A percentile compares a stretch with the other conserved stretches of the same genome.
Conservation (phyloP, 2,329 filamentous ascomycete species). For the Fusarium sp. region DNA sequence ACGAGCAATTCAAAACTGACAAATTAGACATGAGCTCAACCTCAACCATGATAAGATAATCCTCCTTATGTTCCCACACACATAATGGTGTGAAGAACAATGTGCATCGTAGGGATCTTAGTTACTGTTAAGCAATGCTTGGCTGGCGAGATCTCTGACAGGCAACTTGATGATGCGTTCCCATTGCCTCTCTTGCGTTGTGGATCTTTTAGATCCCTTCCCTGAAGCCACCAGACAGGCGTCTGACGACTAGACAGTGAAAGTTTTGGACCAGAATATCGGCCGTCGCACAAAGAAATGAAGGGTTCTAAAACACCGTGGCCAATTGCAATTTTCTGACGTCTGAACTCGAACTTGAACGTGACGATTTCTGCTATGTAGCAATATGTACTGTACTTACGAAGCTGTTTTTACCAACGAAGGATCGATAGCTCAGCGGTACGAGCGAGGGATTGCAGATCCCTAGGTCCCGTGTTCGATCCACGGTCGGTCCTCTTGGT, state of each 20-base stretch:
- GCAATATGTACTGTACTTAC: neutral
- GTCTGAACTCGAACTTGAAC: neutral
- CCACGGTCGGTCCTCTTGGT: conserved; percentile 35
- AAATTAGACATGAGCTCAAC: no score
- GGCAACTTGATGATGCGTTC: no score
- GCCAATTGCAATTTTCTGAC: neutral
- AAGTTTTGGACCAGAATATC: neutral
- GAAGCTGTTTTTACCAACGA: neutral
- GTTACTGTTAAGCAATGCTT: no score
- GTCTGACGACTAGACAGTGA: neutral
- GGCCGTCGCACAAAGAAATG: neutral
- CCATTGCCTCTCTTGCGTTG: no score
- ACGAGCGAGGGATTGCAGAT: conserved; percentile 41
- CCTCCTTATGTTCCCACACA: no score
- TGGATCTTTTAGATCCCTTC: neutral
- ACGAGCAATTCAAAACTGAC: no score
- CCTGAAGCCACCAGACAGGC: neutral
- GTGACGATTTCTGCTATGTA: neutral
- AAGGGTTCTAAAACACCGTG: neutral
- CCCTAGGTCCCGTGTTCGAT: conserved; percentile 41
- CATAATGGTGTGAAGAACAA: no score
- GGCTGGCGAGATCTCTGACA: no score
- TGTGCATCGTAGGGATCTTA: no score
- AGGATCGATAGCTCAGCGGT: conserved; percentile 41
- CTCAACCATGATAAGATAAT: no score